Base-by-base conservation (phyloP, 192 early-diverging fungal genomes). In the Mortierella hygrophila region DNA sequence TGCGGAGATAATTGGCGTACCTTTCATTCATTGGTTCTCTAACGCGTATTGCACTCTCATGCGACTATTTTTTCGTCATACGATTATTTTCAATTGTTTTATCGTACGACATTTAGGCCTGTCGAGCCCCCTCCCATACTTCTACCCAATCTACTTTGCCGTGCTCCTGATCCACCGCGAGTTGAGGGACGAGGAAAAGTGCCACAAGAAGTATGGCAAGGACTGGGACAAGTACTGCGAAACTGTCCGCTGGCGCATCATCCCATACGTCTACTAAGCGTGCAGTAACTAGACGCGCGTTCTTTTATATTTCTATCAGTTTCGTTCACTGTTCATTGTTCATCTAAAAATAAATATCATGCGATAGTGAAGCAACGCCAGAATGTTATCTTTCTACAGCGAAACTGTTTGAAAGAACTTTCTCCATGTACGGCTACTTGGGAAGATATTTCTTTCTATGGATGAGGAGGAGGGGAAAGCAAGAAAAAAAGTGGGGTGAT, bases 101-200 rank as follows among this genome's bases (percentile, higher is more conserved):
- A 44, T 35, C 9, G 44, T 32, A 54, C 9, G 1, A 7, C 20
- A 6, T 79, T 37, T 77, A 89, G 89, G 97, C 44, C 96, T 97
- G 78, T 88, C 77, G 35, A 91, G 93, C 21, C 91, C 94, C 5
- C 91, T 99, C 74, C 95, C 97, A 41, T 99, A 97, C 92, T 98
- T 99, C 90, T 99, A 99, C 88, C 91, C 94, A 21, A 85, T 95
- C 70, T 99, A 99, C 90, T 99, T 99, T 91, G 93, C 93, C 16
- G 93, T 98, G 26, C 88, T 99, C 44, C 90, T 99, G 40, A 70
- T 98, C 70, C 98, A 99, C 86, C 96, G 98, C 74, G 95, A 94
- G 81, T 80, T 92, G 75, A 94, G 98, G 70, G 97, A 99, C 82
- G 97, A 98, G 80, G 91, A 93, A 83, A 96, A 96, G 85, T 99